Conservation (phyloP, 768 basidiomycete species). For the Leucocoprinus leucothites region DNA sequence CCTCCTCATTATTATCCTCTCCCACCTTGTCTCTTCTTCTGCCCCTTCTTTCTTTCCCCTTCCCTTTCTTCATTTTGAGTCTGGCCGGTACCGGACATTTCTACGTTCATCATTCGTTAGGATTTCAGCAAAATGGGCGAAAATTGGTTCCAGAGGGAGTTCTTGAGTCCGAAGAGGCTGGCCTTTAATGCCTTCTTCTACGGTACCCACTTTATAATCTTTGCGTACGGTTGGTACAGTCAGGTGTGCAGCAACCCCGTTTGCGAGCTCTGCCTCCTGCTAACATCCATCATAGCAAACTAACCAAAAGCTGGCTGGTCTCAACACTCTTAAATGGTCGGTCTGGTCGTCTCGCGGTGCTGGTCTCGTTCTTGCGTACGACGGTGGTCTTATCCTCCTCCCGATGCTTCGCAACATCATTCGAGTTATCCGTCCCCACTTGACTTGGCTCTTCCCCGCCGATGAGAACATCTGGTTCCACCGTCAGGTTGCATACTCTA, state of each 20-base stretch:
- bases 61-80: conserved; percentile 21
- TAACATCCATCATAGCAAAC: conserved; percentile 39
- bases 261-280: neutral
- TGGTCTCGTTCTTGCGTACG: conserved; percentile 84
- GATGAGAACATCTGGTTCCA: conserved; percentile 98
- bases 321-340: conserved; percentile 79
- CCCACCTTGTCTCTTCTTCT: too few species aligned
- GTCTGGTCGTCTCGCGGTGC: conserved; percentile 92
- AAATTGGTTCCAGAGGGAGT: conserved; percentile 72
- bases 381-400: conserved; percentile 82
- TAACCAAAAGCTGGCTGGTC: conserved; percentile 61
- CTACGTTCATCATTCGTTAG: neutral
- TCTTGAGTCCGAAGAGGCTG: conserved; percentile 60
- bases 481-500: conserved; percentile 89
- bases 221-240: conserved; percentile 86
- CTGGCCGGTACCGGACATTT: conserved; percentile 55
- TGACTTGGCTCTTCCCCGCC: conserved; percentile 84
- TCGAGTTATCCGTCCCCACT: conserved; percentile 74
- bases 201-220: conserved; percentile 68
- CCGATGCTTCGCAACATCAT: conserved; percentile 90
- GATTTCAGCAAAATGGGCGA: conserved; percentile 46
- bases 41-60: conserved; percentile 18
- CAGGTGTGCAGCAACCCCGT: conserved; percentile 47
- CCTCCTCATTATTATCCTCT: conserved; percentile 11
- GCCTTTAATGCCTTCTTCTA: conserved; percentile 79